A percentile compares a stretch with the other conserved stretches of the same genome.
These are phyloP conservation scores for Pontederia paniculata DNA, from an alignment of 176 grass and related monocot species.

Conservation along the genomic window DNA sequence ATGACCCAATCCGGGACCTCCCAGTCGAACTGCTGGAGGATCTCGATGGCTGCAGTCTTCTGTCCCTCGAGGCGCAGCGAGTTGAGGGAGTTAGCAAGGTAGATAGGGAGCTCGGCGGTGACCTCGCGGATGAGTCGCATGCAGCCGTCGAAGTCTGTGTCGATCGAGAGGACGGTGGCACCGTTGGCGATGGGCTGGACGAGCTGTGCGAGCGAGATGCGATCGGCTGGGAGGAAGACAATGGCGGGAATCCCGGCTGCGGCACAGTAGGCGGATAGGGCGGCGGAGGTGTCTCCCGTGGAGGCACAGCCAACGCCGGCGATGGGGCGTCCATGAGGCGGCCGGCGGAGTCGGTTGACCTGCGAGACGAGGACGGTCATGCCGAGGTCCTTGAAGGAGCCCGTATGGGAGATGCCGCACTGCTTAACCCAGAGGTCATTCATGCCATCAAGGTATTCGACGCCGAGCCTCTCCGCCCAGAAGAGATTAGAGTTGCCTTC, in stretches of 20 bases:
- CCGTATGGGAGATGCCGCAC: constrained; percentile 94
- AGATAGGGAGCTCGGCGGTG: constrained; percentile 77
- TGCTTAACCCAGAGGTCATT: constrained; percentile 97
- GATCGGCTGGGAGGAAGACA: constrained; percentile 71
- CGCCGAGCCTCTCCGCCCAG: constrained; percentile 86
- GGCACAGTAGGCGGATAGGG: constrained; percentile 79
- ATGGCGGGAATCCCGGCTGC: constrained; percentile 83
- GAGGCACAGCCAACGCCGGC: constrained; percentile 76
- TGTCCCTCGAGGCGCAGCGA: constrained; percentile 79
- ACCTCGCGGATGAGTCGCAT: constrained; percentile 93
- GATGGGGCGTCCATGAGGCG: constrained; percentile 68
- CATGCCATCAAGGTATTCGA: constrained; percentile 84
- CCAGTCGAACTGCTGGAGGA: constrained; percentile 94
- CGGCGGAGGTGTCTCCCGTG: constrained; percentile 89
- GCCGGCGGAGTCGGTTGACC: constrained; percentile 74
- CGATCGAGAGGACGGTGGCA: constrained; percentile 85
- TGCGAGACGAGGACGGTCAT: constrained; percentile 95
- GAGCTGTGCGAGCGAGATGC: constrained; percentile 84
- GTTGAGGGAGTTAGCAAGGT: constrained; percentile 85
- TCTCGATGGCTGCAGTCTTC: constrained; percentile 91
- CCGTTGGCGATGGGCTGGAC: constrained; percentile 88
- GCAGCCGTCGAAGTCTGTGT: constrained; percentile 87
- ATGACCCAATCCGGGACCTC: constrained; percentile 91
- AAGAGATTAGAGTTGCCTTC: constrained; percentile 99
- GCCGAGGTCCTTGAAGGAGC: constrained; percentile 95